Base-by-base conservation (phyloP, 345 rosid genomes). In the Populus euphratica region DNA sequence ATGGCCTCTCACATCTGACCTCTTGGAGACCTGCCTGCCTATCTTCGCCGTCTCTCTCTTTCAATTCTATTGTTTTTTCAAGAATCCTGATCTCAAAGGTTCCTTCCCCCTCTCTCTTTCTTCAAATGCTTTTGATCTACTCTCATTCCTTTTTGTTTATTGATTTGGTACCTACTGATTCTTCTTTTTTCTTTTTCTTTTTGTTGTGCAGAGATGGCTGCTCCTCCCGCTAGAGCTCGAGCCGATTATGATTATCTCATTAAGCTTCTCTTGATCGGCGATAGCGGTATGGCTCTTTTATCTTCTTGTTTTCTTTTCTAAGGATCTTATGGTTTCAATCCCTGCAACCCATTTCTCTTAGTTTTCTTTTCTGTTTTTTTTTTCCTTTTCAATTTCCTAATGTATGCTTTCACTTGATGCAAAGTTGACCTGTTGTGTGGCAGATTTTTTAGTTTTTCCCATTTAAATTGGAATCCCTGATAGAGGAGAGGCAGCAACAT, bases 201-300 rank as follows among this genome's bases (percentile, higher is more conserved):
- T 12, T 6, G 59, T 6, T 35, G 38, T 5, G 38, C 38, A 56
- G 41, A n/a, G 27, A 79, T 79, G 82, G 82, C 82, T 62, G 82
- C 82, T 69, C 72, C 78, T 33, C 78, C 78, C 17, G 72, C 82
- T 36, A 69, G 82, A 44, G 82, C 82, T 17, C 59, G 82, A 5
- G 82, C 82, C 10, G 78, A 74, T 70, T 69, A 74, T 33, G 78
- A 79, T 70, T 79, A 63, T 74, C 82, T 79, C 66, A 79, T 79
- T 17, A 79, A 79, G 66, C 82, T 79, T 47, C 82, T 79, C 64
- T 49, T 79, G 33, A 79, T 79, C 35, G 82, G 82, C 44, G 82
- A 79, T 44, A 79, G 82, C 64, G 82, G 82, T 79, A 70, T 35
- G 68, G 7, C 35, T 14, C 13, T 67, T 54, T 62, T 43, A n/a